Evolutionary conservation across 257 asterid genomes (phyloP), one percentile per base, ranked within the genome.

Genomic region (Coffea canephora): DNA sequence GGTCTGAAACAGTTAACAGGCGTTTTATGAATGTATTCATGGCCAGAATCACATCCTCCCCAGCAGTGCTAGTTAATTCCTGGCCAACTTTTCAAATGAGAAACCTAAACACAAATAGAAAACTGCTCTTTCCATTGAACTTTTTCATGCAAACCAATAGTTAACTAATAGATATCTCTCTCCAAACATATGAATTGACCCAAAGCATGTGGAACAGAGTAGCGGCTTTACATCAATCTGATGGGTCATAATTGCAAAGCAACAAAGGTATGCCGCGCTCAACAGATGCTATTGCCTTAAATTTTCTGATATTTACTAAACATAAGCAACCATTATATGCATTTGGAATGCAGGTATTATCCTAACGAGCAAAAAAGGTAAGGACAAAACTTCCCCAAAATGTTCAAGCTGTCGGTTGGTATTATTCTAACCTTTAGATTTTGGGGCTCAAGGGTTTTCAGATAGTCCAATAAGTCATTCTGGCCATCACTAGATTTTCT

Each of bases 11-110:
- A 43, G 94, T 95, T 89, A 96, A 79, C 36, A 96, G 91, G 77
- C 99, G 97, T 83, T 92, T 94, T 82, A 96, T 91, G 90, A 96
- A 96, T 69, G 99, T 84, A 83, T 96, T 92, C 98, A 96, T 96
- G 34, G 99, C 97, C 82, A 91, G 81, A 69, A 91, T 91, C 74
- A 89, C 99, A 86, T 96, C 98, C 85, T 94, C 99, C 59, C 98
- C 99, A 39, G 97, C 98, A 50, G 83, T 93, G 85, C 95, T 94
- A 64, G 98, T 93, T 80, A 96, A 89, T 85, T 96, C 99, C 99
- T 96, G 91, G 77, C 78, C 55, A 80, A 64, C 27, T 68, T 52
- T 74, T 57, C 6, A 27, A 65, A 73, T 21, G 48, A 74, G 76
- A 78, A 34, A 16, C 21, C 6, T 3, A 46, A 67, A 48, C 45